Conservation (phyloP, 768 basidiomycete species). For the Pleurotus citrinopileatus region DNA sequence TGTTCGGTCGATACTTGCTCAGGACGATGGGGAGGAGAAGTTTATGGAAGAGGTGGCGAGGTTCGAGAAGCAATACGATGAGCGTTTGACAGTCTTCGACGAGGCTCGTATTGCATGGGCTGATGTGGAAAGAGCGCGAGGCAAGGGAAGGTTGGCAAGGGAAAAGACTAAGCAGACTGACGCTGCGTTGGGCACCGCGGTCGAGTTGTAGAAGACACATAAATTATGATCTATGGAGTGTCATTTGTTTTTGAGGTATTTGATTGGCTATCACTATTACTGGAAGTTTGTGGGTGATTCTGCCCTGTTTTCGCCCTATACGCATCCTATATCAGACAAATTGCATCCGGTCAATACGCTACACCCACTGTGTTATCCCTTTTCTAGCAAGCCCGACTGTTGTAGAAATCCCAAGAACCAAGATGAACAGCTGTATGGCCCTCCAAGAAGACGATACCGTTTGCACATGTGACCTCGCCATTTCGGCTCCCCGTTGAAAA, state of each 20-base stretch:
- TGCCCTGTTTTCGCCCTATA: background rate
- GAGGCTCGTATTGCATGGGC: slow-evolving; percentile 57
- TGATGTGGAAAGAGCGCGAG: slow-evolving; percentile 66
- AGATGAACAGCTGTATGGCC: slow-evolving; percentile 25
- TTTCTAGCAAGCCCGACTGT: background rate
- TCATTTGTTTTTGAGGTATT: background rate
- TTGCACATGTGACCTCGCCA: slow-evolving; percentile 22
- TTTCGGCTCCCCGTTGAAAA: slow-evolving; percentile 8
- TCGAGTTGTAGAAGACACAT: slow-evolving; percentile 5
- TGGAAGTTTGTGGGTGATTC: background rate
- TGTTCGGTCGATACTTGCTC: slow-evolving; percentile 39
- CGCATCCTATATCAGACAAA: too few species aligned
- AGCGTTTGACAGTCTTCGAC: slow-evolving; percentile 38
- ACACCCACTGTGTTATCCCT: background rate
- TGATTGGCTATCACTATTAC: background rate
- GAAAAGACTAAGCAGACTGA: slow-evolving; percentile 47
- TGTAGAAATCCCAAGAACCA: slow-evolving; percentile 16
- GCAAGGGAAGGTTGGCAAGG: slow-evolving; percentile 70
- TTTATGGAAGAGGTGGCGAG: slow-evolving; percentile 46
- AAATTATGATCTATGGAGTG: background rate
- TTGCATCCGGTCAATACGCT: too few species aligned
- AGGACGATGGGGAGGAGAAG: slow-evolving; percentile 2
- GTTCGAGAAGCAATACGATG: slow-evolving; percentile 55
- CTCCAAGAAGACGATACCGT: slow-evolving; percentile 24
- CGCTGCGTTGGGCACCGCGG: slow-evolving; percentile 6